phyloP scores from a whole-genome alignment of 495 filamentous ascomycete species.

The Penicillium verhagenii region DNA sequence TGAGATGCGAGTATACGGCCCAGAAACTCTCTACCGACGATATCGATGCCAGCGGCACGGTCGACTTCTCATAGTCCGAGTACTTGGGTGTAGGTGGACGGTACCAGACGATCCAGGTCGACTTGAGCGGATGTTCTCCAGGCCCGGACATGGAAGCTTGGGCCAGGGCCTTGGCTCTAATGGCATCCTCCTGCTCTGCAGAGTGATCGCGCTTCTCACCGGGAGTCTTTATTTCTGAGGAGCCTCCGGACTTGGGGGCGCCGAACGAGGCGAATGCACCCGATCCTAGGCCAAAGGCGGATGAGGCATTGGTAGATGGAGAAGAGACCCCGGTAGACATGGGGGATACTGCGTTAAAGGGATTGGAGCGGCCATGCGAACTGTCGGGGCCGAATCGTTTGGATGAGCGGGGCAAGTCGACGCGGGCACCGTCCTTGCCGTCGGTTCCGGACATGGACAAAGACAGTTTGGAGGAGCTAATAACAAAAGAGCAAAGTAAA shows the following conservation, averaged over 20 bases:
- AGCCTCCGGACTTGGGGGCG: slow-evolving; percentile 81
- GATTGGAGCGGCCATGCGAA: slow-evolving; percentile 79
- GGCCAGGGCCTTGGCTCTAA: slow-evolving; percentile 40
- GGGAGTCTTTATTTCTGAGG: slow-evolving; percentile 71
- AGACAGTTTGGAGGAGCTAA: slow-evolving; percentile 83
- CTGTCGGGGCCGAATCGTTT: slow-evolving; percentile 77
- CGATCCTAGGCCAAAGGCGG: slow-evolving; percentile 88
- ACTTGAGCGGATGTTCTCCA: slow-evolving; percentile 66
- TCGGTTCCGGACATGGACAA: slow-evolving; percentile 70
- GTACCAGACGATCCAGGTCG: slow-evolving; percentile 96
- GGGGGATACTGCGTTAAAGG: slow-evolving; percentile 79
- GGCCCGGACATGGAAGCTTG: slow-evolving; percentile 40
- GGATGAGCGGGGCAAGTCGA: slow-evolving; percentile 63
- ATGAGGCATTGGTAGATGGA: slow-evolving; percentile 82
- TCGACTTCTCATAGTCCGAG: slow-evolving; percentile 97
- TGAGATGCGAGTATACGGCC: slow-evolving; percentile 85
- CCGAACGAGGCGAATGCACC: slow-evolving; percentile 98
- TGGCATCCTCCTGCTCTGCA: slow-evolving; percentile 57
- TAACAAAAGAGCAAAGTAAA: slow-evolving; percentile 4
- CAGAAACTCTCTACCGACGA: slow-evolving; percentile 89
- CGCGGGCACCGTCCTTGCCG: slow-evolving; percentile 59
- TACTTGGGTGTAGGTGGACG: slow-evolving; percentile 92
- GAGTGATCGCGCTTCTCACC: slow-evolving; percentile 63
- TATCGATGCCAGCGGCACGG: slow-evolving; percentile 78
- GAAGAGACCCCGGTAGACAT: slow-evolving; percentile 71